phyloP scores from a whole-genome alignment of 2,329 filamentous ascomycete species.

The Geosmithia putterillii region DNA sequence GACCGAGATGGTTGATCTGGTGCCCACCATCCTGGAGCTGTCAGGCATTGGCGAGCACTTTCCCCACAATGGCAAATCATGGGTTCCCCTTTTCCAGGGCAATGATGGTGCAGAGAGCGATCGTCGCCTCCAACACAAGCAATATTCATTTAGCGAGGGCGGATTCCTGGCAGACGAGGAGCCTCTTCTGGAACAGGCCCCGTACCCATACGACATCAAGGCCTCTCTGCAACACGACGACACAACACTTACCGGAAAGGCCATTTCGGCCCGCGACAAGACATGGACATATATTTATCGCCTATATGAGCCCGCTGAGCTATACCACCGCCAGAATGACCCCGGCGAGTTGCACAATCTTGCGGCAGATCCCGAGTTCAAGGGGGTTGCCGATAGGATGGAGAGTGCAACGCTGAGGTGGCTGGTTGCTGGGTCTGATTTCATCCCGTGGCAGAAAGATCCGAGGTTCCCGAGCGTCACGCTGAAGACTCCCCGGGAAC shows the following conservation, averaged over 20 bases:
- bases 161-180: conserved; percentile 30
- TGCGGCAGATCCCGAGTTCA: conserved; percentile 14
- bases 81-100: conserved; percentile 13
- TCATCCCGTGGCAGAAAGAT: conserved; percentile 21
- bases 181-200: conserved; percentile 27
- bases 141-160: conserved; percentile 29
- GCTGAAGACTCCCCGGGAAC: conserved; percentile 15
- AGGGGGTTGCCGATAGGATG: conserved; percentile 9
- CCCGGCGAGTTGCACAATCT: conserved; percentile 25
- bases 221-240: conserved; percentile 30
- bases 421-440: conserved; percentile 20
- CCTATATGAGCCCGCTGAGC: conserved; percentile 29
- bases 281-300: conserved; percentile 30
- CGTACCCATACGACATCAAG: conserved; percentile 33
- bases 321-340: conserved; percentile 25
- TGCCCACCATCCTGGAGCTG: conserved; percentile 28
- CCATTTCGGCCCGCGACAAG: conserved; percentile 20
- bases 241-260: conserved; percentile 27
- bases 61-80: conserved; percentile 24
- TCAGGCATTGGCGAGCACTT: conserved; percentile 23
- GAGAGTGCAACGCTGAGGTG: conserved; percentile 23
- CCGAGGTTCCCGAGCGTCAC: conserved; percentile 19
- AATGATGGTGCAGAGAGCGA: conserved; percentile 7
- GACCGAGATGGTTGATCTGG: conserved; percentile 31
- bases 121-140: conserved; percentile 15